phyloP scores from a whole-genome alignment of 2,329 filamentous ascomycete genomes.

The Beauveria sp. region DNA sequence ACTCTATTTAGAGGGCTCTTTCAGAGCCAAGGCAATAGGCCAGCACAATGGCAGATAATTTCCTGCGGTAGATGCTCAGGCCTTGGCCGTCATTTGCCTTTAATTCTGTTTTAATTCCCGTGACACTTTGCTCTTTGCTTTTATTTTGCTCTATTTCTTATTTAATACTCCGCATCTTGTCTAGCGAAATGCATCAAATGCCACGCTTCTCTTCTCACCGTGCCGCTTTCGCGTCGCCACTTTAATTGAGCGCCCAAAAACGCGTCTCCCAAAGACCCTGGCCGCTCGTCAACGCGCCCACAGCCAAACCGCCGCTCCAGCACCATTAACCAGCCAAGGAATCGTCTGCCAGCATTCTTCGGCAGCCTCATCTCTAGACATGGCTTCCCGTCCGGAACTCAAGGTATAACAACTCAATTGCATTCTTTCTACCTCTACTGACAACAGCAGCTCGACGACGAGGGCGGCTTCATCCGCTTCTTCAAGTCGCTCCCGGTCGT shows the following conservation, averaged over 20 bases:
- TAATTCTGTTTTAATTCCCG: too few relatives aligned
- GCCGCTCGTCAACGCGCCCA: conserved; percentile 10
- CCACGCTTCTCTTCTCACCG: neutral
- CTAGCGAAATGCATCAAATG: too few relatives aligned
- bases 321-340: neutral
- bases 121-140: too few relatives aligned
- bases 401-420: conserved; percentile 41
- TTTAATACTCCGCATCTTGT: too few relatives aligned
- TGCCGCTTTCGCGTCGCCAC: conserved; percentile 12
- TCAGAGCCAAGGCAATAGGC: too few relatives aligned
- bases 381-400: conserved; percentile 65
- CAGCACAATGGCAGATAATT: too few relatives aligned
- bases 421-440: neutral
- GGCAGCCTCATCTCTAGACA: conserved; percentile 27
- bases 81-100: neutral
- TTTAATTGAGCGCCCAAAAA: conserved; percentile 16
- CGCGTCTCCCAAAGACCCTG: conserved; percentile 15
- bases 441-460: conserved; percentile 71
- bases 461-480: conserved; percentile 92
- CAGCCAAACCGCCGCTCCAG: neutral
- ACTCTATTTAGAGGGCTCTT: too few relatives aligned
- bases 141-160: too few relatives aligned
- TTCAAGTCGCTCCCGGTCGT: conserved; percentile 77
- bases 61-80: neutral
- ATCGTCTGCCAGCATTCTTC: neutral